Evolutionary conservation across 306 rosid genomes (phyloP).

Genomic region (Trifolium fragiferum): DNA sequence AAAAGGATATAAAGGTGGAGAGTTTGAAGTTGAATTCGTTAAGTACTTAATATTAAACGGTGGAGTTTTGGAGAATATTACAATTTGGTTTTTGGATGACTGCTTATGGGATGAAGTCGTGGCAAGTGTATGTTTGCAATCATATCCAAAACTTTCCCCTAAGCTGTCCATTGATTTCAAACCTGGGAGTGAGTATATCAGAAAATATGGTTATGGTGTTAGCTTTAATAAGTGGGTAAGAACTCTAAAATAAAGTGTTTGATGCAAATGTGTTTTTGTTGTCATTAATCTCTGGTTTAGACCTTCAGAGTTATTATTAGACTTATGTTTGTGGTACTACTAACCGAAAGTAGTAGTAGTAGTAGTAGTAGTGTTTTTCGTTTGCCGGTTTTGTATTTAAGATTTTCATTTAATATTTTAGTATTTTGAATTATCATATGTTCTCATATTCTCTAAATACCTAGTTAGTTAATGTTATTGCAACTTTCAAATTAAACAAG

Average conservation of each 20-base stretch:
- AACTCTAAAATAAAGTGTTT: not conserved
- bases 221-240: not conserved
- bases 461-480: no score
- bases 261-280: not conserved
- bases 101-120: not conserved
- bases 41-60: not conserved
- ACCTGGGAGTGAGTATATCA: not conserved
- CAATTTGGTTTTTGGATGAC: slow-evolving; percentile 4
- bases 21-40: not conserved
- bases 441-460: no score
- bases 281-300: not conserved
- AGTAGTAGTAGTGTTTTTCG: not conserved
- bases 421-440: not conserved
- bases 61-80: not conserved
- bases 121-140: not conserved
- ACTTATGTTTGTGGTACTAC: not conserved
- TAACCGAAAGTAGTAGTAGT: no score
- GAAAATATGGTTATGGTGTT: not conserved
- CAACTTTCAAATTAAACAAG: no score
- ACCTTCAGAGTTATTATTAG: not conserved
- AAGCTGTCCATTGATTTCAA: not conserved
- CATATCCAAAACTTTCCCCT: not conserved
- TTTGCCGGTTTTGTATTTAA: not conserved
- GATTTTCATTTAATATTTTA: no score
- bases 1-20: slow-evolving; percentile 1